Evolutionary conservation across 169 alveolate species (phyloP), one percentile per base, ranked within the genome.

Genomic region (Babesia ovis): DNA sequence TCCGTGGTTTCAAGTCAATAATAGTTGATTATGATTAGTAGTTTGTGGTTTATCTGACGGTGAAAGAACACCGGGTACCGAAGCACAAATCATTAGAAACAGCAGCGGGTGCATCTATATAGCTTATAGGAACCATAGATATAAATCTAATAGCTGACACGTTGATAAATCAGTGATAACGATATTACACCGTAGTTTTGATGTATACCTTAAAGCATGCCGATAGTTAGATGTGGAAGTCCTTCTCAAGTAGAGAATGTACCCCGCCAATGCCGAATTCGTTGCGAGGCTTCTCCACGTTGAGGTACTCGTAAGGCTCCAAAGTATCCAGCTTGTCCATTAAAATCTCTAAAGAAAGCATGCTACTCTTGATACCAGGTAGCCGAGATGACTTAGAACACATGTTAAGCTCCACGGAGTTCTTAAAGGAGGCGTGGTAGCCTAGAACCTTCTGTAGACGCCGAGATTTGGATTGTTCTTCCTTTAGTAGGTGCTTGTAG

Each of bases 331-430:
- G 66, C 51, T 81, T 56, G 60, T 59, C 84, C 83, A 72, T 81
- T 27, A 81, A 62, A 29, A 81, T 71, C 62, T 81, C 84, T 12
- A 71, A 53, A 3, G 89, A 81, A 9, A 81, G 74, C 89, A 81
- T 81, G 55, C 84, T 71, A 45, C 84, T 71, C 71, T 71, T 81
- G 8, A 79, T 79, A 20, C 86, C 86, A 8, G 89, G 89, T n/a
- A 72, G 71, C 20, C 89, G 57, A 16, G 89, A 25, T 20, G 89
- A 74, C 41, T 70, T 35, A 25, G 89, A 20, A 50, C 89, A 81
- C 79, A 68, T 71, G 62, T 70, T 71, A 23, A 73, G 48, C 59
- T 81, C 89, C 16, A 81, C 57, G 27, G 79, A 61, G 32, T 39
- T 56, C 89, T 64, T 81, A 29, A 81, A 29, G 18, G 84, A 61